phyloP scores from a whole-genome alignment of 495 filamentous ascomycete species.

The Lasiosphaeria ovina region DNA sequence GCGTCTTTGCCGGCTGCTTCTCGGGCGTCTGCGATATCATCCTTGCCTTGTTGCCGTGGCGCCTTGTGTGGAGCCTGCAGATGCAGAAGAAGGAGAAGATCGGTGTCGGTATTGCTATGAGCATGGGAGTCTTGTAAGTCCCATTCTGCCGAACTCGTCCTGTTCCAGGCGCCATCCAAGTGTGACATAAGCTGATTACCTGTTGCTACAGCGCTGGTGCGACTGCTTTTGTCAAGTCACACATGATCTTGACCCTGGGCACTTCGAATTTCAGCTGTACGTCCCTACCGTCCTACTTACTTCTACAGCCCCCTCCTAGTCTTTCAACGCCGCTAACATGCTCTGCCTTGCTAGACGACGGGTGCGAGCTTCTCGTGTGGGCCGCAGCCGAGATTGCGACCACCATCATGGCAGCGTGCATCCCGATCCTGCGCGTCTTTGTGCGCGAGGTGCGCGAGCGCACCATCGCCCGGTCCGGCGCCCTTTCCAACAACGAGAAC shows the following conservation, averaged over 20 bases:
- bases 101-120: slow-evolving; percentile 32
- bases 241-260: slow-evolving; percentile 14
- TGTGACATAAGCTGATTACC: too few species aligned
- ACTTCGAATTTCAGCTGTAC: slow-evolving; percentile 26
- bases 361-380: slow-evolving; percentile 26
- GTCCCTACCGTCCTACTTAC: neutral
- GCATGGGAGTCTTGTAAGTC: slow-evolving; percentile 32
- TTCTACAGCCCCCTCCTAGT: too few species aligned
- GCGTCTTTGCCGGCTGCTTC: slow-evolving; percentile 18
- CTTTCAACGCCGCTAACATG: neutral
- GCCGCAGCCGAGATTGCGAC: slow-evolving; percentile 27
- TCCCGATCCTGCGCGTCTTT: slow-evolving; percentile 33
- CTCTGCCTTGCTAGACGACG: slow-evolving; percentile 17
- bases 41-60: slow-evolving; percentile 31
- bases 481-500: neutral
- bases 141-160: neutral
- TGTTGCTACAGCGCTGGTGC: slow-evolving; percentile 20
- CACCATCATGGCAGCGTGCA: slow-evolving; percentile 36
- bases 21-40: slow-evolving; percentile 29
- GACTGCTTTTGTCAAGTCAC: slow-evolving; percentile 27
- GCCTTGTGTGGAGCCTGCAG: slow-evolving; percentile 22
- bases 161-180: too few species aligned
- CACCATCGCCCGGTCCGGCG: neutral
- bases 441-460: slow-evolving; percentile 21
- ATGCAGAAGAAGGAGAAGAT: slow-evolving; percentile 33